Conservation (phyloP, 257 asterid species). For the Lycium barbarum region DNA sequence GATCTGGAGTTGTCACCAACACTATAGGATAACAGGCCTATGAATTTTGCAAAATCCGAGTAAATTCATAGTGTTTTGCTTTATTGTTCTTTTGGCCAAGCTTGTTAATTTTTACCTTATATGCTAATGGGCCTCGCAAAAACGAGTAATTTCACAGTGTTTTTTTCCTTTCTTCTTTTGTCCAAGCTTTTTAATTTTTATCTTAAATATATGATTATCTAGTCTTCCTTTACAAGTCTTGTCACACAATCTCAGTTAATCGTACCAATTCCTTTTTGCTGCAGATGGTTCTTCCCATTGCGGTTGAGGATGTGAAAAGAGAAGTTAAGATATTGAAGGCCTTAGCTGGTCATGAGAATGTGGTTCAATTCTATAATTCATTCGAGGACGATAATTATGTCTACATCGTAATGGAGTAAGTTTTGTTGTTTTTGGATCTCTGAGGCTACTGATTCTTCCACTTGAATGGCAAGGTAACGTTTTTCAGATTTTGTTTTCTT, state of each 20-base stretch:
- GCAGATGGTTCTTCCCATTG: slow-evolving; percentile 97
- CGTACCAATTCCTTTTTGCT: slow-evolving; percentile 11
- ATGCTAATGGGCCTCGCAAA: slow-evolving; percentile 18
- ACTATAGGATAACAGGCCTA: slow-evolving; percentile 3
- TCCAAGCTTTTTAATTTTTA: not conserved
- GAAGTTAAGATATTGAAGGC: slow-evolving; percentile 97
- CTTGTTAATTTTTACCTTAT: not conserved
- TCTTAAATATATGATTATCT: not conserved
- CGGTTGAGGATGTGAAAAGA: slow-evolving; percentile 97
- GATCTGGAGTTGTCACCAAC: slow-evolving; percentile 7
- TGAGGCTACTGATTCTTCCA: slow-evolving; percentile 23
- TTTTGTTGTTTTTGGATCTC: slow-evolving; percentile 30
- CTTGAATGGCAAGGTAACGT: slow-evolving; percentile 27
- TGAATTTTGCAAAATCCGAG: not conserved
- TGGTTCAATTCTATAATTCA: slow-evolving; percentile 91
- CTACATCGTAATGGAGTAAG: slow-evolving; percentile 98
- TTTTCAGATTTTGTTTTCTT: slow-evolving; percentile 24
- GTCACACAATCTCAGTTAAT: not conserved
- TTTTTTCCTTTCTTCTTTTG: slow-evolving; percentile 7
- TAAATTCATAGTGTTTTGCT: not conserved
- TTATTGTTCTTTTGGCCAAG: not conserved
- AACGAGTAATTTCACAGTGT: not conserved
- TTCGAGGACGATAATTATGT: slow-evolving; percentile 90
- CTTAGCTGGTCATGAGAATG: slow-evolving; percentile 95
- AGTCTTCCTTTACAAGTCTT: not conserved